A percentile compares a stretch with the other conserved stretches of the same genome.
These are phyloP conservation scores for Fusarium sp. DNA, from an alignment of 2,329 filamentous ascomycete species.

Conservation along the genomic window DNA sequence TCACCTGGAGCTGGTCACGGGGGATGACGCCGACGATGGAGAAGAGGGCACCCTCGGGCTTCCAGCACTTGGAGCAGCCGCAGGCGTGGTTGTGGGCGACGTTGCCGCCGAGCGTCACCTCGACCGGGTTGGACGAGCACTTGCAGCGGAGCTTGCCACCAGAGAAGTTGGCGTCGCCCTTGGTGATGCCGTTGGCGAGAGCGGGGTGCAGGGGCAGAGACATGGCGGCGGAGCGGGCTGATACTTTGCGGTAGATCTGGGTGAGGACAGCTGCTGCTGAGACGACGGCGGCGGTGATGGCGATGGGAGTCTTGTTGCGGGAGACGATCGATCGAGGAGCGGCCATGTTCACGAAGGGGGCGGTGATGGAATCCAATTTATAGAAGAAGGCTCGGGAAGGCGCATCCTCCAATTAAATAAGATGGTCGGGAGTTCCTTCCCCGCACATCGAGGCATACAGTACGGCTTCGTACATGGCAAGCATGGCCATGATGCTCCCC, in stretches of 20 bases:
- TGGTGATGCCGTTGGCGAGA: constrained; percentile 73
- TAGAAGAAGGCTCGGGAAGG: not conserved
- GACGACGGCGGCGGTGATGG: constrained; percentile 41
- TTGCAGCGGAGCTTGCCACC: constrained; percentile 76
- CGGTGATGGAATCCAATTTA: not conserved
- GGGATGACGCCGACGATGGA: constrained; percentile 75
- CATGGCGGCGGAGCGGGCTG: constrained; percentile 33
- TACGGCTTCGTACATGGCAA: no score
- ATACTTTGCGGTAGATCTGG: constrained; percentile 35
- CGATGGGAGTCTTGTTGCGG: constrained; percentile 39
- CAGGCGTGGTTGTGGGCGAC: constrained; percentile 80
- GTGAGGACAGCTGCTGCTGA: constrained; percentile 43
- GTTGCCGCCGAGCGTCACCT: constrained; percentile 71
- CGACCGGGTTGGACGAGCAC: constrained; percentile 70
- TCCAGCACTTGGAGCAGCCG: constrained; percentile 82
- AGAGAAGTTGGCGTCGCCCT: constrained; percentile 67
- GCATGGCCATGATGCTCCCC: not conserved
- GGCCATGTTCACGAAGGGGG: constrained; percentile 28
- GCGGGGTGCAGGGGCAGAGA: constrained; percentile 68
- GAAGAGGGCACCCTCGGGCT: constrained; percentile 75
- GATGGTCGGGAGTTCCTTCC: not conserved
- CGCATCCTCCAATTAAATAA: constrained; percentile 21
- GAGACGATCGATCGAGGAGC: constrained; percentile 33
- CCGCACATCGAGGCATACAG: not conserved
- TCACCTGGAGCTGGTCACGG: constrained; percentile 67